A percentile compares a stretch with the other conserved stretches of the same genome.
These are phyloP conservation scores for Urostyla sp. DNA, from an alignment of 73 alveolate genomes.

Conservation along the genomic window DNA sequence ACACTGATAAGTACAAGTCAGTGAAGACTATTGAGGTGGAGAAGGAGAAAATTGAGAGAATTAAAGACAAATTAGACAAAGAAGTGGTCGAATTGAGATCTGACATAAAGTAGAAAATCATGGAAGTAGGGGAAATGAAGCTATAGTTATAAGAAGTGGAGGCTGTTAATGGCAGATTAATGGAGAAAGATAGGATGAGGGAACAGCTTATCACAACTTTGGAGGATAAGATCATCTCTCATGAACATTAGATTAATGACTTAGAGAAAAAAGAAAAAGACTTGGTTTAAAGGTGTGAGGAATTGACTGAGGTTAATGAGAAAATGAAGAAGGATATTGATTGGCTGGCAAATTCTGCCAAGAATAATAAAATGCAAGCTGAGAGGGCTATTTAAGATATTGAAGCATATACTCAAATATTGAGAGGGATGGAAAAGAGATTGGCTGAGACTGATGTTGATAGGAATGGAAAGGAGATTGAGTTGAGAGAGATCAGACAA, in stretches of 20 bases:
- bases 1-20: constrained; percentile 67
- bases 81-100: neutral
- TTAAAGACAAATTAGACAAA: constrained; percentile 3
- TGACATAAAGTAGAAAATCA: neutral
- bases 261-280: neutral
- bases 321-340: constrained; percentile 58
- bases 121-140: constrained; percentile 10
- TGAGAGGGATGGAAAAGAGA: constrained; percentile 58
- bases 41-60: neutral
- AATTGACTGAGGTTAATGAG: constrained; percentile 6
- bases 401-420: constrained; percentile 49
- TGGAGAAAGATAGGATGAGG: neutral
- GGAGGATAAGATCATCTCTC: constrained; percentile 33
- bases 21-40: constrained; percentile 51
- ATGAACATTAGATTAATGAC: neutral
- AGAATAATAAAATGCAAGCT: constrained; percentile 55
- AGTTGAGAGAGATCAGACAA: constrained; percentile 11
- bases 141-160: constrained; percentile 5
- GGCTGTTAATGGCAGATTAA: neutral
- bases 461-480: constrained; percentile 32
- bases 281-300: neutral
- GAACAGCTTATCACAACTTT: constrained; percentile 12
- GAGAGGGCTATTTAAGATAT: constrained; percentile 56
- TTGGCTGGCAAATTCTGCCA: constrained; percentile 63
- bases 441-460: constrained; percentile 54